Base-by-base conservation (phyloP, 2,329 filamentous ascomycete species). In the Amesomyces nigricolor region DNA sequence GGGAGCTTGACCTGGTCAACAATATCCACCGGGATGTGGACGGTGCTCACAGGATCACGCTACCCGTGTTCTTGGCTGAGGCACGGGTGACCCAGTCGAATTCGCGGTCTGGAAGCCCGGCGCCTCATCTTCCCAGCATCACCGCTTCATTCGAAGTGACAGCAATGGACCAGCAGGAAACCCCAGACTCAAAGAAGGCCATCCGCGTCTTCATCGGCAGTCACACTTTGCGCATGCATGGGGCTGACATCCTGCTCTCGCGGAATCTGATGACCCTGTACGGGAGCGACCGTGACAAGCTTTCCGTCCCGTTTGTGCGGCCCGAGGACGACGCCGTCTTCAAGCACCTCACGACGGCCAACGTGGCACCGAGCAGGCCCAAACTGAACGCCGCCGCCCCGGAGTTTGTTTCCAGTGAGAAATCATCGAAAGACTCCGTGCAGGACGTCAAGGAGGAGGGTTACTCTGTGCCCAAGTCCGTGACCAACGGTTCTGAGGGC, bases 201-300 rank as follows among this genome's bases (percentile, higher is more conserved):
- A 89, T 97, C 54, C 88, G 91, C 61, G 87, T 96, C 50, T 91
- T 95, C 67, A 77, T 99, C 56, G 92, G 94, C 39, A 96, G 90
- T 66, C 92, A 97, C 70, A 82, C 89, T 13, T 77, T 99, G 54
- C 83, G 91, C 59, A 79, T 87, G 9, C 89, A 95, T 67, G 95
- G 88, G 62, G 92, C 90, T 22, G 94, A 97, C 68, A 80, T 99
- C 10, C 74, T 97, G 19, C 89, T 99, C 64, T 97, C 94, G 0
- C 89, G 91, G 61, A 96, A 96, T 66, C 87, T 87, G 61, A 83
- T 99, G 76, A 87, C 88, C 0, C 76, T 97, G 29, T 91, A 91
- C 63, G 89, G 95, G 63, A 88, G 90, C 66, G 89, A 95, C 56
- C 82, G 87, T 45, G 90, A 88, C 68, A 94, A 92, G 66, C 76